These are phyloP conservation scores for Hypoxylon fuscum DNA, from an alignment of 495 filamentous ascomycete genomes.

Conservation along the genomic window DNA sequence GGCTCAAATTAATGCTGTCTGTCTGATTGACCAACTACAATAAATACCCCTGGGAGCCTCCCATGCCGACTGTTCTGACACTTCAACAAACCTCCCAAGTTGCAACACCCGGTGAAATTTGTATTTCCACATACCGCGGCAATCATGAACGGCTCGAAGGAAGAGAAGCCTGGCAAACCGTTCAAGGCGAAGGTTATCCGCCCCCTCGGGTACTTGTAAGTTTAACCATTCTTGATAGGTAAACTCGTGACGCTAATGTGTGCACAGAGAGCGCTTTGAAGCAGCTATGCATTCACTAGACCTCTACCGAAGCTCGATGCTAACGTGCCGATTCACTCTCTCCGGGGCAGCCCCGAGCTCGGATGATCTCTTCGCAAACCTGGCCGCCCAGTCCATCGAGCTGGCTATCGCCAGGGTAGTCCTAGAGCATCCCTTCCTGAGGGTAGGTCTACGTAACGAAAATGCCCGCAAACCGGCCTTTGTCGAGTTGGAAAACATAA, in stretches of 20 bases:
- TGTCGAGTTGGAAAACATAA: slow-evolving; percentile 36
- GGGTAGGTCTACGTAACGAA: slow-evolving; percentile 44
- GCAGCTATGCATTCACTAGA: slow-evolving; percentile 42
- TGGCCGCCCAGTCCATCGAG: slow-evolving; percentile 26
- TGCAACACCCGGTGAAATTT: background rate
- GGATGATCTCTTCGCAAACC: slow-evolving; percentile 1
- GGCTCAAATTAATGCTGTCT: background rate
- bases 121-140: background rate
- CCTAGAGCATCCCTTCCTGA: slow-evolving; percentile 41
- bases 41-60: no score
- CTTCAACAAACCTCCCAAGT: background rate
- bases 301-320: slow-evolving; percentile 47
- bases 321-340: slow-evolving; percentile 45
- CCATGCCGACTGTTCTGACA: background rate
- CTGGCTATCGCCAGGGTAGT: slow-evolving; percentile 45
- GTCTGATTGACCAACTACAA: no score
- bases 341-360: slow-evolving; percentile 6
- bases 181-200: slow-evolving; percentile 22
- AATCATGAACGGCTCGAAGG: slow-evolving; percentile 6
- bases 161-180: background rate
- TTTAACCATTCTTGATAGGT: background rate
- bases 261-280: slow-evolving; percentile 34
- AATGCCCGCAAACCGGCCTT: slow-evolving; percentile 43
- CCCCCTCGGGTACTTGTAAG: slow-evolving; percentile 27
- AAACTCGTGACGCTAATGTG: background rate